Percentiles rank a stretch among this genome's conserved stretches.
phyloP scores from a whole-genome alignment of 1,139 yeast species.

The Petasospora fabianii region DNA sequence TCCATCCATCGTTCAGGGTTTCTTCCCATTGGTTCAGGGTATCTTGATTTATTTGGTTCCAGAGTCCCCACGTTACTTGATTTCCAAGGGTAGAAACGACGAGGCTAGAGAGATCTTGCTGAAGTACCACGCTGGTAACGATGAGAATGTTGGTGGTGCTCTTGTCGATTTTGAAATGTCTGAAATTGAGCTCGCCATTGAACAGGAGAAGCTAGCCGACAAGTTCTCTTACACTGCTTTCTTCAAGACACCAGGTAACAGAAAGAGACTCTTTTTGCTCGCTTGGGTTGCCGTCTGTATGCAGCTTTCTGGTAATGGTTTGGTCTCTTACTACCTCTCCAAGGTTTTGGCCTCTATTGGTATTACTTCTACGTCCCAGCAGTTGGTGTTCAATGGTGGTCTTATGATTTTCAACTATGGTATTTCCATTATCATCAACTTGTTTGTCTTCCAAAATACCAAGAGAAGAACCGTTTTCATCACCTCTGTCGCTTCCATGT shows the following conservation, averaged over 20 bases:
- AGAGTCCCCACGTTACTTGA: slow-evolving; percentile 74
- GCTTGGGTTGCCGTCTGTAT: slow-evolving; percentile 34
- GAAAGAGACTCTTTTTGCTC: slow-evolving; percentile 36
- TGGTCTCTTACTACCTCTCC: slow-evolving; percentile 48
- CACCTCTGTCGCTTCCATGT: slow-evolving; percentile 30
- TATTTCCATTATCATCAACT: slow-evolving; percentile 22
- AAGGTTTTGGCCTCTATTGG: slow-evolving; percentile 50
- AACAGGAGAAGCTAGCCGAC: slow-evolving; percentile 29
- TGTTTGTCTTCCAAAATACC: slow-evolving; percentile 27
- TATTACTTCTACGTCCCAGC: slow-evolving; percentile 40
- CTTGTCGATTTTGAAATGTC: slow-evolving; percentile 43
- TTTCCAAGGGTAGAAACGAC: slow-evolving; percentile 49
- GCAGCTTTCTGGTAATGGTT: slow-evolving; percentile 49
- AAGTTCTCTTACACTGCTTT: slow-evolving; percentile 29
- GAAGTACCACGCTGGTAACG: slow-evolving; percentile 39
- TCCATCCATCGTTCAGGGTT: slow-evolving; percentile 40
- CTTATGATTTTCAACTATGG: slow-evolving; percentile 30
- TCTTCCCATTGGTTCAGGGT: slow-evolving; percentile 36
- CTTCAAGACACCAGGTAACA: slow-evolving; percentile 36
- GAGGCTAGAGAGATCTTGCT: slow-evolving; percentile 48
- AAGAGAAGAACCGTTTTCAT: slow-evolving; percentile 35
- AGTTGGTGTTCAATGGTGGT: slow-evolving; percentile 43
- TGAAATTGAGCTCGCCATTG: slow-evolving; percentile 41
- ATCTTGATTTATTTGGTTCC: slow-evolving; percentile 46
- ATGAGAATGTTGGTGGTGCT: slow-evolving; percentile 31